Evolutionary conservation across 768 basidiomycete species (phyloP), one percentile per base, ranked within the genome.

Genomic region (Lactifluus pinguis): DNA sequence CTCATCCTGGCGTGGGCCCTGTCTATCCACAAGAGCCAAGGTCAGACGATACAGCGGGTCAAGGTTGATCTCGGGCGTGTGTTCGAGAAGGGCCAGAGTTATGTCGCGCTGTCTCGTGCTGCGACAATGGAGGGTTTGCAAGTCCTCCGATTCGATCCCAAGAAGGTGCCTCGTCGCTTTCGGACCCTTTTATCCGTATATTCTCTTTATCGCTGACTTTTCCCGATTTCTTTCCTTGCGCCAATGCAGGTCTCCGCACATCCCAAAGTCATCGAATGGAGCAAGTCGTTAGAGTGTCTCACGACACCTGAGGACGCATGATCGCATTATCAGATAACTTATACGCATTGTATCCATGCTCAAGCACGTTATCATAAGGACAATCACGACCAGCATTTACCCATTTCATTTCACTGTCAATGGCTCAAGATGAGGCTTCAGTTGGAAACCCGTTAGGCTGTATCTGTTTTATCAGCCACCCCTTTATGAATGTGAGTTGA

Each of bases 1-100:
- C 71, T 95, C 4, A 87, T 90, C 52, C 78, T 86, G 0, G 83
- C 86, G 0, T 89, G 85, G 86, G 86, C 87, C 0, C 84, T 87
- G 76, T 82, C 82, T 2, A 88, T 90, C 59, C 87, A 89, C 73
- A 90, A 90, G 71, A 81, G 80, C 59, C 88, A 89, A 67, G 87
- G 87, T 1, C 85, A 87, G 66, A 89, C 88, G 0, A 78, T 90
- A 48, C 78, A 81, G 48, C 76, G 79, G 48, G 82, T 86, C 56
- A 84, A 79, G 66, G 77, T 87, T 36, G 84, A 86, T 68, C 78
- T 89, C 17, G 77, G 79, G 10, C 77, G 73, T 42, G 82, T 86
- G n/a, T 87, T 87, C 67, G 86, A 81, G 68, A 79, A 79, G 76
- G 78, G 79, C 7, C 79, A 80, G 64, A 77, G 76, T 51, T 79